Percentiles rank a stretch among this genome's conserved stretches.
phyloP scores from a whole-genome alignment of 768 basidiomycete species.

The Solioccasus polychromus region DNA sequence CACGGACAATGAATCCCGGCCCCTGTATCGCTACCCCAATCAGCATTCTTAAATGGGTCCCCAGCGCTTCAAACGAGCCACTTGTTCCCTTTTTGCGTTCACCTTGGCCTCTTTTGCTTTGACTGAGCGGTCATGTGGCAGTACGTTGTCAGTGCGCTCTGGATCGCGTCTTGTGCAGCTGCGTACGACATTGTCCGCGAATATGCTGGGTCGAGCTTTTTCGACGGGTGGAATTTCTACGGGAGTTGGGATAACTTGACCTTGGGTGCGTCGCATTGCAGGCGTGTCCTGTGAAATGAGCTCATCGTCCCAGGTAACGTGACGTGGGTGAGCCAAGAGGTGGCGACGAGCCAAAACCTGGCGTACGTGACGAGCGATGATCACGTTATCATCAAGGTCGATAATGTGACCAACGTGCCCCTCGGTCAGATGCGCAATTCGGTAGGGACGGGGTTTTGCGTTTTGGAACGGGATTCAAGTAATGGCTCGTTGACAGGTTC shows the following conservation, averaged over 20 bases:
- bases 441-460: constrained; percentile 31
- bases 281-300: no score
- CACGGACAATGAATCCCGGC: no score
- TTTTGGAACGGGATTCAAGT: background rate
- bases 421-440: constrained; percentile 55
- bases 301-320: constrained; percentile 49
- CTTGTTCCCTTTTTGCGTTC: background rate
- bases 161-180: constrained; percentile 2
- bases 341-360: constrained; percentile 47
- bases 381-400: constrained; percentile 70
- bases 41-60: constrained; percentile 5
- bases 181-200: constrained; percentile 40
- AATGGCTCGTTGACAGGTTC: constrained; percentile 35
- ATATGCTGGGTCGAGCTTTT: constrained; percentile 50
- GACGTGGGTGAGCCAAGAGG: constrained; percentile 49
- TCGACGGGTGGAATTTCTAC: constrained; percentile 55
- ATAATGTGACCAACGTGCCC: constrained; percentile 59
- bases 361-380: constrained; percentile 60
- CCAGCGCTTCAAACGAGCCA: no score
- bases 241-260: constrained; percentile 48
- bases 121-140: constrained; percentile 10
- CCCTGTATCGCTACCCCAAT: constrained; percentile 4
- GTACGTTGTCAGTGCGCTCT: constrained; percentile 1
- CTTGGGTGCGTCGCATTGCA: constrained; percentile 29
- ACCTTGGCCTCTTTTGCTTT: background rate